Evolutionary conservation across 1,139 yeast species (phyloP), one percentile per base, ranked within the genome.

Genomic region (Geotrichum macrosporum): DNA sequence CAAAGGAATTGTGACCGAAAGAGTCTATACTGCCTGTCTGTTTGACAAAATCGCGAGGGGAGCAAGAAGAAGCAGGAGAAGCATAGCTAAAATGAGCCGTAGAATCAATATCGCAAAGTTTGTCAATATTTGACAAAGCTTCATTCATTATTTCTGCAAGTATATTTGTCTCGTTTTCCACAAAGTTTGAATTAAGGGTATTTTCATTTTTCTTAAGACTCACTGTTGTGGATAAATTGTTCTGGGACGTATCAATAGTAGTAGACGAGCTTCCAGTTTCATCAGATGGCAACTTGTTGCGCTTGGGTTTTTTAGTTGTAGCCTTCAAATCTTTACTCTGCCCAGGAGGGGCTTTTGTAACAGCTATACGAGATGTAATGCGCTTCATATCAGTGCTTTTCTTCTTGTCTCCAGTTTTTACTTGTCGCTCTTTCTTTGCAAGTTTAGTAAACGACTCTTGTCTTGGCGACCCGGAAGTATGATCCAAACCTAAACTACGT

Each of bases 91-190:
- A 15, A 12, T 21, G 33, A 32, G 24, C 20, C 9, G 35, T 24
- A n/a, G 26, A 35, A n/a, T 39, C 42, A 20, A n/a, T 39, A 26
- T 27, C 48, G 30, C 44, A 35, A 30, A 45, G 39, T 20, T 45
- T 27, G 30, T 37, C 35, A 10, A 45, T 20, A 39, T 40, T 16
- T 6, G n/a, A 33, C 16, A 45, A 24, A n/a, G 48, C 48, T 8
- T 37, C 44, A 29, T 45, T 41, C 44, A 45, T 45, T 21, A 45
- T 45, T 15, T 45, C 48, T 5, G 48, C 34, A n/a, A 45, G 36
- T 21, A 33, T 41, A 8, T 32, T 41, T 13, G 24, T 31, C 6
- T 29, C 48, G 21, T 26, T 33, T 10, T 44, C 47, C 16, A 44
- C 20, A n/a, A 44, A n/a, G n/a, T n/a, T n/a, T n/a, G n/a, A n/a